Conservation (phyloP, 1,284 basidiomycete species). For the Mixia osmundae region DNA sequence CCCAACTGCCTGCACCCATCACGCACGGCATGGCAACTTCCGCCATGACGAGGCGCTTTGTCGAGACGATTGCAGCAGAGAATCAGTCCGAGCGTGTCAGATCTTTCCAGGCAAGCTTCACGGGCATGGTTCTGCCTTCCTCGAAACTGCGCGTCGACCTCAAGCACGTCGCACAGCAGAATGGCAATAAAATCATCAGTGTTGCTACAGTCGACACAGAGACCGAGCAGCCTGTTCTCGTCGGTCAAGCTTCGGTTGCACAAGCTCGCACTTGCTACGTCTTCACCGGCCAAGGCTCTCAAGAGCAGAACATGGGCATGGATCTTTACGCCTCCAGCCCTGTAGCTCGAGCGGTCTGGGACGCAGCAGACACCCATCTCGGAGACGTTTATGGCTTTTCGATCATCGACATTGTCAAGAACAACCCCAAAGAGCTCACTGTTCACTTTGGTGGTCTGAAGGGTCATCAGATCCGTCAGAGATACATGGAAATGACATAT, state of each 20-base stretch:
- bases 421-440: constrained; percentile 41
- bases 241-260: constrained; percentile 74
- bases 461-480: constrained; percentile 85
- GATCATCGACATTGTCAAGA: constrained; percentile 80
- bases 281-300: constrained; percentile 95
- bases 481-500: constrained; percentile 98
- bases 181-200: constrained; percentile 77
- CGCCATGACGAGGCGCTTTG: constrained; percentile 74
- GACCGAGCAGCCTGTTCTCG: constrained; percentile 68
- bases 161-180: constrained; percentile 70
- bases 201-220: constrained; percentile 60
- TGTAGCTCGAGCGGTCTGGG: constrained; percentile 89
- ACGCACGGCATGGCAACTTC: constrained; percentile 95
- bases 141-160: constrained; percentile 73
- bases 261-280: constrained; percentile 87
- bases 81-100: constrained; percentile 75
- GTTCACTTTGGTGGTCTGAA: constrained; percentile 98
- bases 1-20: constrained; percentile 81
- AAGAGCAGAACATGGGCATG: constrained; percentile 98
- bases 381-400: constrained; percentile 91
- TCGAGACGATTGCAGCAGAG: constrained; percentile 83
- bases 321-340: constrained; percentile 81
- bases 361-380: constrained; percentile 78
- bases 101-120: constrained; percentile 74
- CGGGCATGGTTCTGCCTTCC: constrained; percentile 91